Conservation (phyloP, 2,329 filamentous ascomycete genomes). For the Scedosporium boydii region DNA sequence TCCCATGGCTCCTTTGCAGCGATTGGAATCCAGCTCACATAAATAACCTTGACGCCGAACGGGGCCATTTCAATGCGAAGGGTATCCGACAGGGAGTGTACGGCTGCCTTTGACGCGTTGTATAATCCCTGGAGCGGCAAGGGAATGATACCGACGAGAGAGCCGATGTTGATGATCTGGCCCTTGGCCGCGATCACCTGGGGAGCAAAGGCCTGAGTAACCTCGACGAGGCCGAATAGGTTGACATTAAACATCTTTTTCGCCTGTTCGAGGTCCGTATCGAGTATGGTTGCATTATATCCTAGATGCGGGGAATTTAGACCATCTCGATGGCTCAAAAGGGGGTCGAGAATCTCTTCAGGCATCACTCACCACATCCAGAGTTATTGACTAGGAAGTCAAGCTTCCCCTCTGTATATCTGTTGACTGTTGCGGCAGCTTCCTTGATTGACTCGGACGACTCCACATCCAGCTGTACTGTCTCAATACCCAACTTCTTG, state of each 20-base stretch:
- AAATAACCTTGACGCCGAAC: constrained; percentile 23
- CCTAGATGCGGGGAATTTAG: constrained; percentile 4
- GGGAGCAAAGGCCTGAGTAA: constrained; percentile 28
- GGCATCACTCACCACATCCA: constrained; percentile 17
- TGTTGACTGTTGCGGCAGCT: constrained; percentile 20
- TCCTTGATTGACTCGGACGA: constrained; percentile 21
- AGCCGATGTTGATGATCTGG: constrained; percentile 30
- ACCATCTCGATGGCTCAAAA: neutral
- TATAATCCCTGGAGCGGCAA: constrained; percentile 28
- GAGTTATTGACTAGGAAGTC: constrained; percentile 36
- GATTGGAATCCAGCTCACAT: constrained; percentile 8
- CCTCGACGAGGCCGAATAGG: constrained; percentile 26
- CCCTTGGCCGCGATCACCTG: constrained; percentile 22
- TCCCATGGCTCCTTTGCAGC: neutral
- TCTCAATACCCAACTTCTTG: constrained; percentile 22
- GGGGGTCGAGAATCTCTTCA: neutral
- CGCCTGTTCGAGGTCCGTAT: constrained; percentile 13
- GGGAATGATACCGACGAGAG: constrained; percentile 20
- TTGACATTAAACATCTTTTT: constrained; percentile 26
- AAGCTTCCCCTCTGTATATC: constrained; percentile 24
- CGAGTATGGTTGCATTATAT: constrained; percentile 13
- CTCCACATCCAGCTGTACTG: constrained; percentile 31
- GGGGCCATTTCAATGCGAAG: constrained; percentile 29
- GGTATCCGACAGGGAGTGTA: constrained; percentile 27
- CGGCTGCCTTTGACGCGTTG: constrained; percentile 32